Conservation (phyloP, 1,284 basidiomycete species). For the Flammula alnicola region DNA sequence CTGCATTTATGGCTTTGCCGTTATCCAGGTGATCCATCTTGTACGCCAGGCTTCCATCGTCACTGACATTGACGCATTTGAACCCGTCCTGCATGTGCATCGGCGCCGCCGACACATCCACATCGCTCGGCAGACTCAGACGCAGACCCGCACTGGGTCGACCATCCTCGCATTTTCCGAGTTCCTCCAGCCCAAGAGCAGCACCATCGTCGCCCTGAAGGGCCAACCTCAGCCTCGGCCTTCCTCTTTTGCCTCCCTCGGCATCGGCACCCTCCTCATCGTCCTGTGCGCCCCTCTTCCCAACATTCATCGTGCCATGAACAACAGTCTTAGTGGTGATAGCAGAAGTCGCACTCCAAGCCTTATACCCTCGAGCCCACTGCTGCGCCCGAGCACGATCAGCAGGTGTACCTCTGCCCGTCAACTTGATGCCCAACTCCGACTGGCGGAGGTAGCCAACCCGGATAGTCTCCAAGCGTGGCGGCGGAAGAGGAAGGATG, state of each 20-base stretch:
- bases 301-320: too few relatives aligned
- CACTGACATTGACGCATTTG: too few relatives aligned
- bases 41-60: too few relatives aligned
- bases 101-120: too few relatives aligned
- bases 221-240: slow-evolving; percentile 11
- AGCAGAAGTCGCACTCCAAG: too few relatives aligned
- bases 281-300: not conserved
- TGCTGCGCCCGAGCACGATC: slow-evolving; percentile 20
- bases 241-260: slow-evolving; percentile 1
- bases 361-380: slow-evolving; percentile 21
- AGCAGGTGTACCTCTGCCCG: slow-evolving; percentile 30
- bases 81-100: too few relatives aligned
- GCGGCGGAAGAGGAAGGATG: slow-evolving; percentile 34
- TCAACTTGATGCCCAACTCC: slow-evolving; percentile 24
- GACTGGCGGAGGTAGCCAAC: slow-evolving; percentile 23
- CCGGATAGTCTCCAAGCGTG: slow-evolving; percentile 26
- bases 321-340: too few relatives aligned
- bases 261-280: not conserved
- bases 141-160: slow-evolving; percentile 2
- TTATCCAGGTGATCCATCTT: too few relatives aligned
- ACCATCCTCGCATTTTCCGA: too few relatives aligned
- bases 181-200: too few relatives aligned
- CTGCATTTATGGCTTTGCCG: too few relatives aligned
- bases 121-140: too few relatives aligned
- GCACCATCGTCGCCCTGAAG: slow-evolving; percentile 5